A percentile compares a stretch with the other conserved stretches of the same genome.
These are phyloP conservation scores for Paramecium sexaurelia DNA, from an alignment of 73 alveolate species.

Conservation along the genomic window DNA sequence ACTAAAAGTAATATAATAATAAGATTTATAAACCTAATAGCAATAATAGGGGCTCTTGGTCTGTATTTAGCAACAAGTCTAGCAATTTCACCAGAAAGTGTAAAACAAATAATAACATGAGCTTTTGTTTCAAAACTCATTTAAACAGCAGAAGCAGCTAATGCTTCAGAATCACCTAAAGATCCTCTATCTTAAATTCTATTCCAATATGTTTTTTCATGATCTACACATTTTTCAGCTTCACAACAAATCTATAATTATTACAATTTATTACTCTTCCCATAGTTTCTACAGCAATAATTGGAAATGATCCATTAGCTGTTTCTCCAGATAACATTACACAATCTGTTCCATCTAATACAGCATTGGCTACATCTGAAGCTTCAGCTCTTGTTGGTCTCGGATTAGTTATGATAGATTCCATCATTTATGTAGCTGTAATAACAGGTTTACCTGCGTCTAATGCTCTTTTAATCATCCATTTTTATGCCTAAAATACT, in stretches of 20 bases:
- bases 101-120: constrained; percentile 79
- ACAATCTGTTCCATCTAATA: constrained; percentile 97
- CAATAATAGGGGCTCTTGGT: constrained; percentile 83
- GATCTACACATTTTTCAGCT: constrained; percentile 76
- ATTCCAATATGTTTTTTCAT: constrained; percentile 63
- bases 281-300: constrained; percentile 86
- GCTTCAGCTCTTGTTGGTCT: constrained; percentile 99
- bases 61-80: constrained; percentile 86
- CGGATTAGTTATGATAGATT: constrained; percentile 95
- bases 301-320: constrained; percentile 91
- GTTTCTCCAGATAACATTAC: constrained; percentile 99
- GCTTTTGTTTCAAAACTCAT: constrained; percentile 78
- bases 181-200: constrained; percentile 71
- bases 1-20: constrained; percentile 53
- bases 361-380: constrained; percentile 97
- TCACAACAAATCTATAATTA: constrained; percentile 73
- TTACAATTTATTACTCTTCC: constrained; percentile 40
- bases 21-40: constrained; percentile 24
- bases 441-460: constrained; percentile 95
- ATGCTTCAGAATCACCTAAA: constrained; percentile 76
- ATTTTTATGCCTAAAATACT: constrained; percentile 95
- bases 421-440: constrained; percentile 98
- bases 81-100: constrained; percentile 86
- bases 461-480: constrained; percentile 91
- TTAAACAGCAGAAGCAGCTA: constrained; percentile 81